Conservation (phyloP, 352 stramenopile genomes). For the Globisporangium middletonii region DNA sequence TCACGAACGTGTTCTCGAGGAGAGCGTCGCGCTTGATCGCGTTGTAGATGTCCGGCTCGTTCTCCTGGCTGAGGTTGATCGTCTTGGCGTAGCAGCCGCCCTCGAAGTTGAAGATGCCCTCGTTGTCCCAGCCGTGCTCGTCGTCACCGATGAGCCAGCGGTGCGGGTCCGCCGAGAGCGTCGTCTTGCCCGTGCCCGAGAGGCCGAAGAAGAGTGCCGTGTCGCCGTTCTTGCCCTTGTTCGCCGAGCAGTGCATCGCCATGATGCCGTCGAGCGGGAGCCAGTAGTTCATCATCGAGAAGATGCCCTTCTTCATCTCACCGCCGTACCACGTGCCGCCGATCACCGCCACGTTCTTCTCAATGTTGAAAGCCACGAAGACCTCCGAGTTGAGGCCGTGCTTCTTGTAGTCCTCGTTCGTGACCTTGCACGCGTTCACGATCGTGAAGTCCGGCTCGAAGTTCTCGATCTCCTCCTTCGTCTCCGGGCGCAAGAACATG, state of each 20-base stretch:
- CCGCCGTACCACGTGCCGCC: slow-evolving; percentile 96
- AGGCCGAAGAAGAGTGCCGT: slow-evolving; percentile 98
- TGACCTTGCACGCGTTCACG: slow-evolving; percentile 96
- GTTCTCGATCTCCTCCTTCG: slow-evolving; percentile 81
- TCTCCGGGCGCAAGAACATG: slow-evolving; percentile 91
- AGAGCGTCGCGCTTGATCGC: slow-evolving; percentile 96
- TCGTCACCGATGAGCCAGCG: slow-evolving; percentile 76
- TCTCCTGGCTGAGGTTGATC: slow-evolving; percentile 95
- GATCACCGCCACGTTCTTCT: slow-evolving; percentile 94
- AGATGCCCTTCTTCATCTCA: slow-evolving; percentile 99
- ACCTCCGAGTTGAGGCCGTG: slow-evolving; percentile 94
- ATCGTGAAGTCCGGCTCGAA: slow-evolving; percentile 98
- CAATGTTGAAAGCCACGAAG: slow-evolving; percentile 96
- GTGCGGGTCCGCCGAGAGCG: slow-evolving; percentile 87
- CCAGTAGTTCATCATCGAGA: slow-evolving; percentile 99
- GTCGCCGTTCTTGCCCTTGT: slow-evolving; percentile 95
- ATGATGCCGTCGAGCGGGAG: slow-evolving; percentile 94
- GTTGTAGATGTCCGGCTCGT: slow-evolving; percentile 97
- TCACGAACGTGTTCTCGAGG: slow-evolving; percentile 95
- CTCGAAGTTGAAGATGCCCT: slow-evolving; percentile 99
- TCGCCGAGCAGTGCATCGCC: slow-evolving; percentile 98
- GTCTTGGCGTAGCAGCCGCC: slow-evolving; percentile 99
- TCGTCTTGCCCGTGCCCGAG: slow-evolving; percentile 88
- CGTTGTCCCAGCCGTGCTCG: slow-evolving; percentile 97
- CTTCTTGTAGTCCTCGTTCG: slow-evolving; percentile 92